Evolutionary conservation across 139 green algal species (phyloP), one percentile per base, ranked within the genome.

Genomic region (Chlorella sorokiniana): DNA sequence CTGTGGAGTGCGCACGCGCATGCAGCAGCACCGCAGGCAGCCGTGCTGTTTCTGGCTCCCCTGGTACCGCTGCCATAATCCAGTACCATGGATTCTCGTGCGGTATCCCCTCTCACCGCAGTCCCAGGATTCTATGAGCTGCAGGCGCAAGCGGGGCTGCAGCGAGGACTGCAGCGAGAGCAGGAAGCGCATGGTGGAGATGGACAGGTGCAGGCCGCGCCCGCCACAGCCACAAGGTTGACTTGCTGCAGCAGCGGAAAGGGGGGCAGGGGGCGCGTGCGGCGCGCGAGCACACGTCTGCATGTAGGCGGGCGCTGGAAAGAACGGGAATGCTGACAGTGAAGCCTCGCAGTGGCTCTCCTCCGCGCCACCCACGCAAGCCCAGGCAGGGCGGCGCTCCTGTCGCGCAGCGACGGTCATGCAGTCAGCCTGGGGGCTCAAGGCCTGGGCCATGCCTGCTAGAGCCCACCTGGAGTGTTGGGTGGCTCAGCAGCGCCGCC

Each of bases 161-260:
- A 31, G 44, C 9, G 29, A 6, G 1, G 72, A 27, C 56, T 65
- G 56, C 8, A 79, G 51, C 33, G 51, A 33, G 35, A 79, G 72
- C 37, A 79, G 37, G 25, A 68, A 79, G 35, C 72, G 72, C 72
- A 79, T 59, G 35, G 72, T 79, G 48, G 48, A 33, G 35, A 79
- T 68, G 23, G 72, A 79, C 2, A 79, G 72, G 72, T 79, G 72
- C 51, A 79, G 72, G 52, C 72, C 52, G 6, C 72, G 72, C 16
- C 72, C 72, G 20, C 51, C 4, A 79, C 72, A 33, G 72, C 72
- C 51, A 79, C 72, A 18, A 79, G 38, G 72, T 79, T 79, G 14
- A 79, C 51, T 79, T 79, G 72, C 72, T 79, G 72, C 72, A 71
- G 35, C 33, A 42, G 29, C 4, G 69, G 42, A 20, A 38, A 31